Evolutionary conservation across 106 monocot genomes (phyloP).

Genomic region (Gastrodia elata): DNA sequence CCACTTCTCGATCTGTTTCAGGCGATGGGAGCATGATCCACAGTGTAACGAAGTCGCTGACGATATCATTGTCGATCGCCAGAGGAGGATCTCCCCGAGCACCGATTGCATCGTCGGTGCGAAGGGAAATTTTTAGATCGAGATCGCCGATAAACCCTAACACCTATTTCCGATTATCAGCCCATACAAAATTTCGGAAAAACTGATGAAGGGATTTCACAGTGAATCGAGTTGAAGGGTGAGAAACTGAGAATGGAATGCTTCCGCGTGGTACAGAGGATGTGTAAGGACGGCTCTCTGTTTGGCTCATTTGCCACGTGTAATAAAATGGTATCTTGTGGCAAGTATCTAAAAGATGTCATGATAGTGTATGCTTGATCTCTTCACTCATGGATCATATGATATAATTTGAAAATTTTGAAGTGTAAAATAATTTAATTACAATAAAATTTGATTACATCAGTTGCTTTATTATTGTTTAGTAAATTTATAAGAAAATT

Average conservation of each 20-base stretch:
- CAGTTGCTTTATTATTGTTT: no score
- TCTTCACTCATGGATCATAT: no score
- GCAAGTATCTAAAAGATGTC: no score
- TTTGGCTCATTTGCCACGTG: background rate
- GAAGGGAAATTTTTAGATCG: background rate
- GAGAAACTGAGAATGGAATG: background rate
- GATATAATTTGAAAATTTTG: no score
- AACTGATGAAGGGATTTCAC: background rate
- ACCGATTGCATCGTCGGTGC: conserved; percentile 29
- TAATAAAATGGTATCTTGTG: no score
- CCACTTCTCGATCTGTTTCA: conserved; percentile 49
- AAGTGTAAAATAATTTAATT: no score
- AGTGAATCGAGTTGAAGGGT: no score
- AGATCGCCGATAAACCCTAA: conserved; percentile 6
- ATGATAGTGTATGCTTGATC: no score
- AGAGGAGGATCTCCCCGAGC: conserved; percentile 16
- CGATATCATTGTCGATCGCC: conserved; percentile 2
- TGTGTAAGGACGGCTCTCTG: background rate
- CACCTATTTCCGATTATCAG: background rate
- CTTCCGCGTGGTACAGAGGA: background rate
- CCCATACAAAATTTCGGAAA: background rate
- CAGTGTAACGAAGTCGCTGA: conserved; percentile 19
- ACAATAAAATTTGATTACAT: no score
- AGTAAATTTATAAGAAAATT: no score
- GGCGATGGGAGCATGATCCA: conserved; percentile 37